Evolutionary conservation across 148 eudicot species (phyloP).

Genomic region (Diospyros lotus): DNA sequence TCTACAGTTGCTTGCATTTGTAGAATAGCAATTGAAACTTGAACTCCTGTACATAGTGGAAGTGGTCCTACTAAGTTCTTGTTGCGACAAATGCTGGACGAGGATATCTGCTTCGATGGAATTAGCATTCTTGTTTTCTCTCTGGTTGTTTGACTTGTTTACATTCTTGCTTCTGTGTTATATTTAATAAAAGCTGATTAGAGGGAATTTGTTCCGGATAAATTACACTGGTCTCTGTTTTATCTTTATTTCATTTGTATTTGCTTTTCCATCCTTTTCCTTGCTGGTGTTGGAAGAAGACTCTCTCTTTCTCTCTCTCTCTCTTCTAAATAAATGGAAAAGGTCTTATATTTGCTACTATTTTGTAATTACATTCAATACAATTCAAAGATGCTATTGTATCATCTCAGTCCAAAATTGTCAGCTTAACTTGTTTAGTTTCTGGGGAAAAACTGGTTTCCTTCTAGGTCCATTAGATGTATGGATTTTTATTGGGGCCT

Average conservation of each 20-base stretch:
- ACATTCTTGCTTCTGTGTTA: background rate
- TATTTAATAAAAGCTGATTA: background rate
- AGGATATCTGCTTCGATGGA: background rate
- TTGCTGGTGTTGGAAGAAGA: background rate
- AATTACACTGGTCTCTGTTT: background rate
- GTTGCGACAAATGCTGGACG: background rate
- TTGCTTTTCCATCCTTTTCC: background rate
- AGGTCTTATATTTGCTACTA: too few relatives aligned
- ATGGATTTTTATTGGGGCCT: background rate
- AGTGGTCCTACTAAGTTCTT: background rate
- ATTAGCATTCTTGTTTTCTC: background rate
- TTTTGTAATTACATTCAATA: background rate
- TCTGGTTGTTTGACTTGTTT: background rate
- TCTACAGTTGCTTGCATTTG: too few relatives aligned
- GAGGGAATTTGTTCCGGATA: background rate
- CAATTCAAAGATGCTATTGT: background rate
- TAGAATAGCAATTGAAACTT: too few relatives aligned
- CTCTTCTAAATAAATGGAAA: too few relatives aligned
- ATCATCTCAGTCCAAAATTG: background rate
- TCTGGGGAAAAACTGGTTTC: background rate
- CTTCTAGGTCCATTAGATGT: background rate
- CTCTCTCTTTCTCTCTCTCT: background rate
- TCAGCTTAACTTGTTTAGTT: background rate
- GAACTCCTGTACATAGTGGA: too few relatives aligned
- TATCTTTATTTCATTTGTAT: background rate